Percentiles rank a stretch among this genome's conserved stretches.
These are phyloP conservation scores for Cucurbita ficifolia DNA, from an alignment of 306 rosid species.

Conservation along the genomic window DNA sequence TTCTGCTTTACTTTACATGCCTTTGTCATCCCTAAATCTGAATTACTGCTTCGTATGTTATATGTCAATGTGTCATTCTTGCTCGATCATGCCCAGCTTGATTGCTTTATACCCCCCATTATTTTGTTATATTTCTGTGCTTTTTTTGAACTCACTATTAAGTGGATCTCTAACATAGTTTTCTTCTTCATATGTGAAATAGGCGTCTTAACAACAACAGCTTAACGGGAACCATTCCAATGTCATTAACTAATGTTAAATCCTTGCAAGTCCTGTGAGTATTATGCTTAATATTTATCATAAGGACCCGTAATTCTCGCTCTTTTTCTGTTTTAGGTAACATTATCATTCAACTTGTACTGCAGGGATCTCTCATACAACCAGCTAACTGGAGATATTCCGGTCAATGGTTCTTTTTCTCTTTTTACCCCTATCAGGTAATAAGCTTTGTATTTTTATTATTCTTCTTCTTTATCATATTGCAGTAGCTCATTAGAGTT, in stretches of 20 bases:
- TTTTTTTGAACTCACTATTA: background rate
- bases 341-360: constrained; percentile 14
- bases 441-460: background rate
- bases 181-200: constrained; percentile 6
- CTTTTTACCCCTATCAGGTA: constrained; percentile 88
- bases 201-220: constrained; percentile 97
- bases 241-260: constrained; percentile 27
- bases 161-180: background rate
- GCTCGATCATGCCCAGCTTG: background rate
- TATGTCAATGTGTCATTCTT: background rate
- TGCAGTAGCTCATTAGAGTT: background rate
- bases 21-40: background rate
- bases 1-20: background rate
- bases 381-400: constrained; percentile 36
- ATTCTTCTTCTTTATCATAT: background rate
- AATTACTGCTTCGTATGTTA: background rate
- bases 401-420: constrained; percentile 72
- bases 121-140: background rate
- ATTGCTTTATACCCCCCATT: background rate
- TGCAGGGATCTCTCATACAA: constrained; percentile 87
- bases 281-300: background rate
- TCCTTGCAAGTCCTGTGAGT: constrained; percentile 96
- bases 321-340: constrained; percentile 1
- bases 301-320: background rate
- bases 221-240: constrained; percentile 54